Evolutionary conservation across 805 yeast species (phyloP), one percentile per base, ranked within the genome.

Genomic region (Starmerella davenportii): DNA sequence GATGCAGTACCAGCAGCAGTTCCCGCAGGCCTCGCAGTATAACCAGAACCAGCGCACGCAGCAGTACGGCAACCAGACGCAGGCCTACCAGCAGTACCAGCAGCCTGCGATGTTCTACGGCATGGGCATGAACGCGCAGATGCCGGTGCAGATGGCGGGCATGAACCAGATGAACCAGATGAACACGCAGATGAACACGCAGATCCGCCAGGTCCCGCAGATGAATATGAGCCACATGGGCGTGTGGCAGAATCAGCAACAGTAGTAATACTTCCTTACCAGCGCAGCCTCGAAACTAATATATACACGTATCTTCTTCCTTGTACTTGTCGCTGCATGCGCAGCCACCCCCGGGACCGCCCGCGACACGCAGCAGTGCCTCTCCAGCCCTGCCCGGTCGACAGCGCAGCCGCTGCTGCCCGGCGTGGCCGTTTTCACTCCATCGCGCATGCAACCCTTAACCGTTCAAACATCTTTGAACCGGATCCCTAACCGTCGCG

Each of bases 161-260:
- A 40, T 45, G 44, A 39, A 38, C 39, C 44, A 43, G 41, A 17
- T 42, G 29, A 38, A 43, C 27, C 50, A 46, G 36, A 39, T 46
- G 44, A 42, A 38, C 40, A 41, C 48, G 20, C 49, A 39, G 32
- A 39, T 45, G 40, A 36, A 32, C 16, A 29, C 47, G 4, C 49
- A 45, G 41, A 45, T 47, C 44, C 49, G 47, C 36, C 48, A 45
- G 43, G 31, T 46, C 39, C 48, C 48, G 7, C 45, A 42, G 40
- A 47, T 47, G 50, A 36, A 40, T 37, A 35, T 45, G 33, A 43
- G 49, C 31, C 49, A 46, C 39, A 44, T 44, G 41, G 47, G 48
- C 21, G 48, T 45, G 9, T 45, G 48, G 48, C 48, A 35, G 28
- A 45, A 45, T 40, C 48, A 45, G 45, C 48, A 45, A 41, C 48